These are phyloP conservation scores for Vaccinium vitisidaea DNA, from an alignment of 148 eudicot species.

Conservation along the genomic window DNA sequence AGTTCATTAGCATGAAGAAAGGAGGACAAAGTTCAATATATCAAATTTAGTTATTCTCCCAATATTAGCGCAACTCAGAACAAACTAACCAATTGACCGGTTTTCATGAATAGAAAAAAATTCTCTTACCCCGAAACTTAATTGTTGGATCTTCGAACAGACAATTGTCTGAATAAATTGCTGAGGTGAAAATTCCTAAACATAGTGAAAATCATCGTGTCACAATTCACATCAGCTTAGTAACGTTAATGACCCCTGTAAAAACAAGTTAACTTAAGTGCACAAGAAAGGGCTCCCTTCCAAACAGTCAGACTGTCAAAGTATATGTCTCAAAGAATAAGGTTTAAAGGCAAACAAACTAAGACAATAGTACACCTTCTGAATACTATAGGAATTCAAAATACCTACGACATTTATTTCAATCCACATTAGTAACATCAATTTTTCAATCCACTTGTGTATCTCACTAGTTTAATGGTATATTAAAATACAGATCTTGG, in stretches of 20 bases:
- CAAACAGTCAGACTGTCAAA: neutral
- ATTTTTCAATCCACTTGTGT: neutral
- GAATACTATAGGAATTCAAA: neutral
- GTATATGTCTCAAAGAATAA: neutral
- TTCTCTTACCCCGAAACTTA: slow-evolving; percentile 64
- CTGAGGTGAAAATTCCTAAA: slow-evolving; percentile 67
- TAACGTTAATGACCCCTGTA: neutral
- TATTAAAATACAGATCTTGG: neutral
- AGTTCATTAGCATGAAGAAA: neutral
- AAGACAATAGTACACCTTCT: neutral
- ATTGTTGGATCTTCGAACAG: slow-evolving; percentile 93
- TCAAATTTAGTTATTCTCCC: neutral
- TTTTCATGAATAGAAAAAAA: neutral
- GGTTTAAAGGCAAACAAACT: neutral
- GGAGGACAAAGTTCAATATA: neutral
- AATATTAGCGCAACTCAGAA: neutral
- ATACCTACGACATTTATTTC: neutral
- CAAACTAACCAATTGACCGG: neutral
- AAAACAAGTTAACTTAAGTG: slow-evolving; percentile 13
- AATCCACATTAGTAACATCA: neutral
- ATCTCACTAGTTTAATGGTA: neutral
- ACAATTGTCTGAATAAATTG: slow-evolving; percentile 73
- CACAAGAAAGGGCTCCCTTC: neutral
- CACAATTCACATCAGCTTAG: slow-evolving; percentile 13
- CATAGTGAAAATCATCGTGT: neutral